Percentiles rank a stretch among this genome's conserved stretches.
phyloP scores from a whole-genome alignment of 1,284 basidiomycete genomes.

The Inonotus hispidus region DNA sequence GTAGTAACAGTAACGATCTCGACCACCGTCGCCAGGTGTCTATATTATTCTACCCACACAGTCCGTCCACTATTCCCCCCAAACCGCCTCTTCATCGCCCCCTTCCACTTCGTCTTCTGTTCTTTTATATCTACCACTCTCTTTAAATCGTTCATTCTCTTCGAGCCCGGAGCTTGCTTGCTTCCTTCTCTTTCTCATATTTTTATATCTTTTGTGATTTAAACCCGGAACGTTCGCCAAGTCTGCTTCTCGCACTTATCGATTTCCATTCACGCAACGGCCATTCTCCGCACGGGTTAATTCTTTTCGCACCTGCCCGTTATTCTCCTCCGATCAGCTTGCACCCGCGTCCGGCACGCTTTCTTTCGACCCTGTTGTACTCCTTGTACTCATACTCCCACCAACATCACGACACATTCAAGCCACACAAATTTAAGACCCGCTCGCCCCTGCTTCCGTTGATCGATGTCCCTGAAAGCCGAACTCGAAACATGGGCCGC shows the following conservation, averaged over 20 bases:
- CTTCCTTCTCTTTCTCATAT: not conserved
- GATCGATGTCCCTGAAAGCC: conserved; percentile 70
- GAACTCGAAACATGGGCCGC: conserved; percentile 85
- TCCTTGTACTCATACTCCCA: not conserved
- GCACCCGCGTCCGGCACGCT: conserved; percentile 19
- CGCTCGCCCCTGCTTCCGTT: conserved; percentile 14
- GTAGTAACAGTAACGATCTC: too few species aligned
- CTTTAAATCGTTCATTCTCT: conserved; percentile 7
- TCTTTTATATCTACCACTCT: conserved; percentile 9
- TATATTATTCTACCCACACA: not conserved
- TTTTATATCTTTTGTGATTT: conserved; percentile 1
- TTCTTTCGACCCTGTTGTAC: not conserved
- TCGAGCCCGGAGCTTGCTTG: conserved; percentile 18
- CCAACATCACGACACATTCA: not conserved
- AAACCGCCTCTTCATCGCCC: not conserved
- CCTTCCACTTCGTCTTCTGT: not conserved
- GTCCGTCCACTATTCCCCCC: not conserved
- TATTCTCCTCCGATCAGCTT: not conserved
- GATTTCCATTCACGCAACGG: not conserved
- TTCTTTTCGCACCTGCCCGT: not conserved
- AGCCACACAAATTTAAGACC: not conserved
- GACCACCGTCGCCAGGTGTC: not conserved
- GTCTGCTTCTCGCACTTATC: not conserved
- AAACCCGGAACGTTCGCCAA: not conserved
- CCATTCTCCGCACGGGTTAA: not conserved